Base-by-base conservation (phyloP, 148 eudicot species). In the Rheum nobile region DNA sequence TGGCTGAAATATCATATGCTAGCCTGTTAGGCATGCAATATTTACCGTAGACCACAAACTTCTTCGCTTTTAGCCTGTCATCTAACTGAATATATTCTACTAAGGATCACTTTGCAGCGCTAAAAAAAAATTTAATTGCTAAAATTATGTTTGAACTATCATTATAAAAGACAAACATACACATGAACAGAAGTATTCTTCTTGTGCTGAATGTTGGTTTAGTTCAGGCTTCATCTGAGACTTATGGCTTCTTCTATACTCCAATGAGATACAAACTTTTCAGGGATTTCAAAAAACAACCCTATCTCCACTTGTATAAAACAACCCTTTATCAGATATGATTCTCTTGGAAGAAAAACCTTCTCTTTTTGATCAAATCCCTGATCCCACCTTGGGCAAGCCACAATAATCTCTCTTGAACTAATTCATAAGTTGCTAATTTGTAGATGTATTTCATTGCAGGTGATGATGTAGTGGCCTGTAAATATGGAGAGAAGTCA, bases 401-500 rank as follows among this genome's bases (percentile, higher is more conserved):
- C 8, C 8, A 50, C 8, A 50, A 17, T 50, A 22, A 50, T 50
- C 22, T n/a, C 9, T 59, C 67, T 22, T 59, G 13, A 22, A 59
- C 26, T 52, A 22, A 52, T 12, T 6, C n/a, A 52, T 31, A 61
- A 1, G 19, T 61, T 61, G 10, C 32, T 55, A 8, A 6, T 29
- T 8, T 8, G 39, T 13, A 46, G 22, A 29, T 46, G 17, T 17
- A 17, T 67, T 12, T 22, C 67, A 10, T 69, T 79, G 63, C 82
- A 96, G 99, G 95, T 68, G 99, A 96, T 79, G 99, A 96, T 63
- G 97, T 92, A 67, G 97, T 92, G 75, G 86, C 90, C 72, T 76
- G 75, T 52, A 83, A 50, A 76, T 84, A 80, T 42, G 97, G 97
- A 61, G 95, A 92, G 77, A 92, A 78, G 70, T 90, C 99, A 14